These are phyloP conservation scores for Plasmodium knowlesi DNA, from an alignment of 169 alveolate genomes.

Conservation along the genomic window DNA sequence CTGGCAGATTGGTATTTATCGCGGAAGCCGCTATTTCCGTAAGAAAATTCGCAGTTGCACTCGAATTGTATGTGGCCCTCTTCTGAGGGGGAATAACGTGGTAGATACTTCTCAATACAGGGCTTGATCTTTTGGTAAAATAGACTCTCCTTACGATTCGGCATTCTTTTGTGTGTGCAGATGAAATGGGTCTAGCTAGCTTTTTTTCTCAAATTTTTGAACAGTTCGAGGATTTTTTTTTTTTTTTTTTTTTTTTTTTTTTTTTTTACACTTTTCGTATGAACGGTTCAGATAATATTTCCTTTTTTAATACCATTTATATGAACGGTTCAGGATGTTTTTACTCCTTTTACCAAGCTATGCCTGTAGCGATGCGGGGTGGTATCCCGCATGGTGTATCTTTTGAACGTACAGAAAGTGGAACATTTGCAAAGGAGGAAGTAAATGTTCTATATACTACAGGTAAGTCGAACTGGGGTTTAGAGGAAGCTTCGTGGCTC, in stretches of 20 bases:
- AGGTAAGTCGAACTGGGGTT: background rate
- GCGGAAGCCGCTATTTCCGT: constrained; percentile 71
- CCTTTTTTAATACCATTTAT: no score
- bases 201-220: background rate
- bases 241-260: no score
- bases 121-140: constrained; percentile 42
- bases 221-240: background rate
- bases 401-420: background rate
- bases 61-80: constrained; percentile 24
- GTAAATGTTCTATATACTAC: background rate
- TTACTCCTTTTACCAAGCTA: background rate
- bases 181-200: background rate
- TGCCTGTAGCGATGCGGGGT: background rate
- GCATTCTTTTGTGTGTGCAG: constrained; percentile 6
- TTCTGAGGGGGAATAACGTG: constrained; percentile 4
- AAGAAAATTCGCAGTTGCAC: constrained; percentile 4
- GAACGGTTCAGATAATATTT: background rate
- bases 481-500: no score
- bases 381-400: background rate
- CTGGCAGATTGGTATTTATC: constrained; percentile 16
- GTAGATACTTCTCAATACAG: constrained; percentile 47
- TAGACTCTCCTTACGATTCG: constrained; percentile 11
- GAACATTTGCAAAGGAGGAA: background rate
- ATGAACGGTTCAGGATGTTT: background rate
- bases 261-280: background rate